These are phyloP conservation scores for Arthrobotrys iridis DNA, from an alignment of 2,329 filamentous ascomycete genomes.

Conservation along the genomic window DNA sequence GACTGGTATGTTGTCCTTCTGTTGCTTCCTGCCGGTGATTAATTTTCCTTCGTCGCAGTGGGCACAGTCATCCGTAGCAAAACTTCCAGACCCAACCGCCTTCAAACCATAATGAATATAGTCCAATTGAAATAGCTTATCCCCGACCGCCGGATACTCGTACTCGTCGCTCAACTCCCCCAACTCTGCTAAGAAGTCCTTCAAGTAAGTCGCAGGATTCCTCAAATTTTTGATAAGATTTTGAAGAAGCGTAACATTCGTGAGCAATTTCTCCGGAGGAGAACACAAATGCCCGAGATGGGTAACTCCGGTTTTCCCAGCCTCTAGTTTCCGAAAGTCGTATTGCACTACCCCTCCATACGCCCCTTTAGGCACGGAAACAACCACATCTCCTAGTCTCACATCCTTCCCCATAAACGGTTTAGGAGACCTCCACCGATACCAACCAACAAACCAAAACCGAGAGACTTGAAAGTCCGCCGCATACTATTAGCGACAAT, in stretches of 20 bases:
- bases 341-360: conserved; percentile 12
- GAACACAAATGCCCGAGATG: neutral
- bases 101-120: no score
- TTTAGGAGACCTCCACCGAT: conserved; percentile 15
- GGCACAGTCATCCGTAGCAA: neutral
- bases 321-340: neutral
- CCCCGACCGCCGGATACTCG: neutral
- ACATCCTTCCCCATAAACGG: conserved; percentile 51
- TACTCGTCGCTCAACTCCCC: neutral
- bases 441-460: conserved; percentile 16
- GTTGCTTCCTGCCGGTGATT: neutral
- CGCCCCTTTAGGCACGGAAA: neutral
- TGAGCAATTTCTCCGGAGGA: neutral
- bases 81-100: neutral
- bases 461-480: neutral
- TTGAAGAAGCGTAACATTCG: neutral
- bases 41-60: neutral
- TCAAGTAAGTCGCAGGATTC: neutral
- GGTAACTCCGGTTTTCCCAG: no score
- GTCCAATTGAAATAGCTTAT: neutral
- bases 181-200: neutral
- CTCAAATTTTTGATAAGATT: neutral
- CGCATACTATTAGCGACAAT: no score
- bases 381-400: conserved; percentile 54
- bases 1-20: neutral